Conservation (phyloP, 768 basidiomycete species). For the Russula emetica region DNA sequence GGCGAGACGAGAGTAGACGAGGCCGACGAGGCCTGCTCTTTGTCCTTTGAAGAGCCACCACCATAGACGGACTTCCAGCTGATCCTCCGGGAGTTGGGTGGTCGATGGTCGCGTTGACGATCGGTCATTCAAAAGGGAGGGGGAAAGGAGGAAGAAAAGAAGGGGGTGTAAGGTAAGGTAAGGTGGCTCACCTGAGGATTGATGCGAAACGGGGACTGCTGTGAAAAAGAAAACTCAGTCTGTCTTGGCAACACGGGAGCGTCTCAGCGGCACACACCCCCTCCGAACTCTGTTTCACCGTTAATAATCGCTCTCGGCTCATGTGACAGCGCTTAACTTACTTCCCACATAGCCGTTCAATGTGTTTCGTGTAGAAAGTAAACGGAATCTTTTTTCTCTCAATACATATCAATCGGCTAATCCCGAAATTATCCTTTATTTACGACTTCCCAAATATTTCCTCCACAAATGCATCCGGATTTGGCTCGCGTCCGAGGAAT, state of each 20-base stretch:
- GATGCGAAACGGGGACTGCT: constrained; percentile 13
- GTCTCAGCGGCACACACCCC: background rate
- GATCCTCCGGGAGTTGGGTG: constrained; percentile 30
- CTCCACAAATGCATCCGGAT: constrained; percentile 26
- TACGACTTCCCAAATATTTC: constrained; percentile 24
- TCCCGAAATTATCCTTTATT: background rate
- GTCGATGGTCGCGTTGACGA: constrained; percentile 23
- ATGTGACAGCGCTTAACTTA: background rate
- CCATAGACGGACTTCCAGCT: constrained; percentile 33
- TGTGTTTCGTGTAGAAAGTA: too few relatives aligned
- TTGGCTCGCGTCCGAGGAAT: constrained; percentile 26
- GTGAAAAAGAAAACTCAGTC: background rate
- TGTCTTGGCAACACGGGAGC: background rate
- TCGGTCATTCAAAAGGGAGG: constrained; percentile 28
- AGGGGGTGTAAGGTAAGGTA: constrained; percentile 3
- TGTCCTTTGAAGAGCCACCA: constrained; percentile 30
- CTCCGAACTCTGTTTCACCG: constrained; percentile 1
- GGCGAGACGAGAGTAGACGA: constrained; percentile 30
- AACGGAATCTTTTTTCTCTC: background rate
- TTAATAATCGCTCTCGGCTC: background rate
- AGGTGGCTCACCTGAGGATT: constrained; percentile 18
- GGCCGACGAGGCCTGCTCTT: constrained; percentile 6
- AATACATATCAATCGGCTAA: background rate
- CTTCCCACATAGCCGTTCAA: background rate
- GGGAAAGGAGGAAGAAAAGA: constrained; percentile 4